phyloP scores from a whole-genome alignment of 2,329 filamentous ascomycete species.

The Alternaria brassicae region DNA sequence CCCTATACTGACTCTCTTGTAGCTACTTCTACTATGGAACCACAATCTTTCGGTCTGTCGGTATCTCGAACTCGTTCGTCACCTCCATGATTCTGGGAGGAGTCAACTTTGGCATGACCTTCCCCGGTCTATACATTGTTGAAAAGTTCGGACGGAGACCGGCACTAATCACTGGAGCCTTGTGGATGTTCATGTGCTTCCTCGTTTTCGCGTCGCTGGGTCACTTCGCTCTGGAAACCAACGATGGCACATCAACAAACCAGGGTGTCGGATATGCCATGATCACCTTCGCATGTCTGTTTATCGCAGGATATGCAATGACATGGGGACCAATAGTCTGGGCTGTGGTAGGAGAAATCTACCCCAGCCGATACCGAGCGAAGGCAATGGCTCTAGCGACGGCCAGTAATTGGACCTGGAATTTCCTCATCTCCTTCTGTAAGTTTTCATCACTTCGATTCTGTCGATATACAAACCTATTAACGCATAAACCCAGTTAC shows the following conservation, averaged over 20 bases:
- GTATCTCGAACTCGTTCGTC: slow-evolving; percentile 54
- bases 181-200: slow-evolving; percentile 66
- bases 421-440: slow-evolving; percentile 64
- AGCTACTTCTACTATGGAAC: slow-evolving; percentile 65
- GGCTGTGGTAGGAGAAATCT: slow-evolving; percentile 72
- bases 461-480: neutral
- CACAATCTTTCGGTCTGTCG: slow-evolving; percentile 53
- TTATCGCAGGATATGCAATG: slow-evolving; percentile 70
- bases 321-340: slow-evolving; percentile 76
- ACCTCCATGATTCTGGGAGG: slow-evolving; percentile 58
- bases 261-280: slow-evolving; percentile 64
- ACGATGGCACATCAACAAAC: slow-evolving; percentile 44
- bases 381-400: slow-evolving; percentile 56
- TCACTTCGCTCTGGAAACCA: slow-evolving; percentile 52
- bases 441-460: neutral
- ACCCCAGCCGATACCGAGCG: slow-evolving; percentile 62
- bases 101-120: slow-evolving; percentile 58
- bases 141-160: slow-evolving; percentile 56
- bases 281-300: slow-evolving; percentile 73
- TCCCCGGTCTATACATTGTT: slow-evolving; percentile 57
- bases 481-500: slow-evolving; percentile 57
- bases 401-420: slow-evolving; percentile 54
- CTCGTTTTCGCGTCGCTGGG: slow-evolving; percentile 59
- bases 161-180: slow-evolving; percentile 54
- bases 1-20: neutral